phyloP scores from a whole-genome alignment of 2,329 filamentous ascomycete species.

The Fusarium irregulare region DNA sequence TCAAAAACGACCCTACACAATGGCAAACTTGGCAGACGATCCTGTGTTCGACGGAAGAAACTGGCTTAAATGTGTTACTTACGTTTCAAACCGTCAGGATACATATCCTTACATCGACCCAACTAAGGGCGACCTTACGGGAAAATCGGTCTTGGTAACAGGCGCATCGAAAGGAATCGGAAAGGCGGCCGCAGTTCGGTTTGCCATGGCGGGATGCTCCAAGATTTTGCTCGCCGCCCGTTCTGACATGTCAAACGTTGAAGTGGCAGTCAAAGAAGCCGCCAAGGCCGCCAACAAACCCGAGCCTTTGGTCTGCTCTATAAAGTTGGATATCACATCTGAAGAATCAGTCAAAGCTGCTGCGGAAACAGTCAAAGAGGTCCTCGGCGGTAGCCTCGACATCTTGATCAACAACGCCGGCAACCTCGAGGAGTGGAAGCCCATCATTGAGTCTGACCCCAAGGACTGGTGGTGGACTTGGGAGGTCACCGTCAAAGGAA shows the following conservation, averaged over 20 bases:
- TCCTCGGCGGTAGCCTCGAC: slow-evolving; percentile 52
- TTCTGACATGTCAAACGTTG: slow-evolving; percentile 52
- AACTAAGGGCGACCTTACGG: slow-evolving; percentile 51
- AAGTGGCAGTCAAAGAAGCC: slow-evolving; percentile 49
- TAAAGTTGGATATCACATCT: slow-evolving; percentile 55
- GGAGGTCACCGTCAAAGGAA: slow-evolving; percentile 64
- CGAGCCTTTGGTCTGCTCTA: slow-evolving; percentile 50
- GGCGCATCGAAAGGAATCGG: slow-evolving; percentile 48
- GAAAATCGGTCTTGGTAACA: slow-evolving; percentile 46
- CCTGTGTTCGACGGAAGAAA: neutral
- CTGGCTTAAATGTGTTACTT: neutral
- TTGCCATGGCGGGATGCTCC: slow-evolving; percentile 64
- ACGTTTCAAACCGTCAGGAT: neutral
- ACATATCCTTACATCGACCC: slow-evolving; percentile 63
- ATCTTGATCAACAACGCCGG: slow-evolving; percentile 59
- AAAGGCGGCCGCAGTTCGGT: slow-evolving; percentile 62
- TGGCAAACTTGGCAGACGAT: neutral
- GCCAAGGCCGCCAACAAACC: slow-evolving; percentile 47
- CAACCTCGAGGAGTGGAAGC: slow-evolving; percentile 50
- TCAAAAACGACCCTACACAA: neutral
- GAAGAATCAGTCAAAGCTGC: slow-evolving; percentile 48
- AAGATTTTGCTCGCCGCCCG: slow-evolving; percentile 65
- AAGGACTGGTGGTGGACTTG: slow-evolving; percentile 59
- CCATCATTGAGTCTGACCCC: slow-evolving; percentile 52
- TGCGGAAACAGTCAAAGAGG: slow-evolving; percentile 35